Conservation (phyloP, 2,329 filamentous ascomycete species). For the Nothophoma quercina region DNA sequence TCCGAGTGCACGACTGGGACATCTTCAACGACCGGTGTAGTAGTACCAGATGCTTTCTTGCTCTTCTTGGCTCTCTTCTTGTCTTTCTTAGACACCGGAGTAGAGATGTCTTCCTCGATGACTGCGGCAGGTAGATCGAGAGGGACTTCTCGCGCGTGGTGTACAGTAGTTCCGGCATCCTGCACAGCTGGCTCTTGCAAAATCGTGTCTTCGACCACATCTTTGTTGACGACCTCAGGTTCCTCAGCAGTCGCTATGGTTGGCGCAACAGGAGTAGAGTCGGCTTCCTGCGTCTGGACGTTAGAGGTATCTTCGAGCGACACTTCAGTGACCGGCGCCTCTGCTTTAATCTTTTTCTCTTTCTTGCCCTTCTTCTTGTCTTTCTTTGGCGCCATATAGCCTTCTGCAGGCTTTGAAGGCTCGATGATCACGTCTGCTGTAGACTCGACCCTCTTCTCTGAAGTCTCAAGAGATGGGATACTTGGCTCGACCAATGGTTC, state of each 20-base stretch:
- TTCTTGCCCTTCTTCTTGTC: constrained; percentile 32
- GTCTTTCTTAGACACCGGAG: constrained; percentile 31
- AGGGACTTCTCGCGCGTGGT: neutral
- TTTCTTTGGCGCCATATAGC: constrained; percentile 18
- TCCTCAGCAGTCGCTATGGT: neutral
- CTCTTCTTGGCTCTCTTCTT: constrained; percentile 43
- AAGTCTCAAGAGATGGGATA: neutral
- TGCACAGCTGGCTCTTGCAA: neutral
- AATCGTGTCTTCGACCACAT: neutral
- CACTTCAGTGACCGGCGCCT: constrained; percentile 17
- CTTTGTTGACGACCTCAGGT: neutral
- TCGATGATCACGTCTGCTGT: constrained; percentile 25
- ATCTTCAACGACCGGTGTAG: constrained; percentile 21
- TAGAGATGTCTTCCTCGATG: constrained; percentile 5
- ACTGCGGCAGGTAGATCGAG: neutral
- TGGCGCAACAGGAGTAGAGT: neutral
- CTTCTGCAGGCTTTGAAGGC: constrained; percentile 2
- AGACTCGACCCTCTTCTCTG: neutral
- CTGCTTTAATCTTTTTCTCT: constrained; percentile 17
- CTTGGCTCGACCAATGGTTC: neutral
- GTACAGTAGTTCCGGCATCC: neutral
- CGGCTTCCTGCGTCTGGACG: neutral
- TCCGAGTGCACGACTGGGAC: constrained; percentile 1
- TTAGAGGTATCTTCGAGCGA: constrained; percentile 11
- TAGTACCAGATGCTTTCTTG: constrained; percentile 30